Conservation (phyloP, 2,329 filamentous ascomycete species). For the Myriosclerotinia scirpicola region DNA sequence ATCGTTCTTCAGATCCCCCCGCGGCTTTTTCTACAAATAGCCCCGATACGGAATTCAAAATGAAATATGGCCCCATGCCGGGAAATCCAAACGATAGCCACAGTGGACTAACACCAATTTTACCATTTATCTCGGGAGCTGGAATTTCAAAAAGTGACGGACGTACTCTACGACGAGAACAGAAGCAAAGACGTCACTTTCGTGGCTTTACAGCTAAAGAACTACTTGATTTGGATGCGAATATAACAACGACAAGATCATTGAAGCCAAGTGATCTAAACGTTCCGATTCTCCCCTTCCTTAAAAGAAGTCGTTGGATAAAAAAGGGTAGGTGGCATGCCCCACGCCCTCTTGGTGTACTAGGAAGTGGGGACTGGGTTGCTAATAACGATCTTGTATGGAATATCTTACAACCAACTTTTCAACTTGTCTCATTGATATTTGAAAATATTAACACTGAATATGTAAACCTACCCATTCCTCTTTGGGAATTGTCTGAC, state of each 20-base stretch:
- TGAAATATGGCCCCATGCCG: conserved; percentile 1
- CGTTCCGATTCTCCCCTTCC: background rate
- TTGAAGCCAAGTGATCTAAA: conserved; percentile 3
- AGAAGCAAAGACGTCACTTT: background rate
- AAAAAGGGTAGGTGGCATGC: background rate
- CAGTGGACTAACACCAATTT: conserved; percentile 7
- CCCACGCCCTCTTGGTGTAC: background rate
- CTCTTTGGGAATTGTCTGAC: background rate
- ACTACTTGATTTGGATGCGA: conserved; percentile 16
- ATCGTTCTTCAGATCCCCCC: background rate
- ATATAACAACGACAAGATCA: conserved; percentile 5
- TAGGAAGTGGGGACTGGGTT: background rate
- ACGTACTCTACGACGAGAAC: background rate
- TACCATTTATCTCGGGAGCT: background rate
- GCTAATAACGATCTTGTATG: conserved; percentile 3
- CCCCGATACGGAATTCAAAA: background rate
- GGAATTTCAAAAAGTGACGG: background rate
- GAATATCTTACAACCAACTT: conserved; percentile 1
- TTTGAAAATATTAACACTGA: background rate
- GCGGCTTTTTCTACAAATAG: background rate
- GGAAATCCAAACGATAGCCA: background rate
- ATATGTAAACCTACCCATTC: background rate
- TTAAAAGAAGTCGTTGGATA: background rate
- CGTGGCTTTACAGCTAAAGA: conserved; percentile 9
- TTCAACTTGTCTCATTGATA: conserved; percentile 5